phyloP scores from a whole-genome alignment of 805 yeast species.

The Lachancea mirantina region DNA sequence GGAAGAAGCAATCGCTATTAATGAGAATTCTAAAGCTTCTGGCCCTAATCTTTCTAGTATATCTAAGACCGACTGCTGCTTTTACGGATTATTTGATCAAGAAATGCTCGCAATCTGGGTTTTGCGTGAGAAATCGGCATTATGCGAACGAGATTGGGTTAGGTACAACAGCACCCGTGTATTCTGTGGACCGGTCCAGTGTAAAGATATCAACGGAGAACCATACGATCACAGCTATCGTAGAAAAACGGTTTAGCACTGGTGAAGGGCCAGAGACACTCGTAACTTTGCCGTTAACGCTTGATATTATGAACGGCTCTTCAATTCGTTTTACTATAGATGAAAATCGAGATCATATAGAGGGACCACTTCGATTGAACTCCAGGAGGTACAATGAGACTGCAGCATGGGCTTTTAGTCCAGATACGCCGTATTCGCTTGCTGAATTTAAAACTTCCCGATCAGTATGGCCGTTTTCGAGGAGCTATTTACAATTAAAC shows the following conservation, averaged over 20 bases:
- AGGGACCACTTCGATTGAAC: conserved; percentile 29
- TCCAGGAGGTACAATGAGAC: conserved; percentile 55
- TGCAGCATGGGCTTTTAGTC: conserved; percentile 48
- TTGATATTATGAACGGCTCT: conserved; percentile 50
- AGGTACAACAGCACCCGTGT: conserved; percentile 31
- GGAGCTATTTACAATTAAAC: conserved; percentile 1
- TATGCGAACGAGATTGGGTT: conserved; percentile 45
- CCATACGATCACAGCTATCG: conserved; percentile 37
- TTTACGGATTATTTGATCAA: conserved; percentile 68
- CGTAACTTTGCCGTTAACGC: conserved; percentile 46
- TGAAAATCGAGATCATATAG: conserved; percentile 44
- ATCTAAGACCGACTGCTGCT: conserved; percentile 20
- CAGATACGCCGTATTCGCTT: conserved; percentile 3
- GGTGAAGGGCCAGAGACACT: conserved; percentile 28
- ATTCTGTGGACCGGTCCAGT: conserved; percentile 35
- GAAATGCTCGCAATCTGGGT: conserved; percentile 72
- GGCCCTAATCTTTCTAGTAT: not conserved
- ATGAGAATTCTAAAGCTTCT: not conserved
- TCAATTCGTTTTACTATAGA: conserved; percentile 58
- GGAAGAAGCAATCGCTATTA: too few species aligned
- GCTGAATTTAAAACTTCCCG: not conserved
- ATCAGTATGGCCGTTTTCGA: conserved; percentile 5
- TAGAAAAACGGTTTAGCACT: conserved; percentile 37
- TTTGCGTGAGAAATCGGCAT: conserved; percentile 72
- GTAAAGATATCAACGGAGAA: conserved; percentile 24